Evolutionary conservation across 768 basidiomycete species (phyloP).

Genomic region (Suillus placidus): DNA sequence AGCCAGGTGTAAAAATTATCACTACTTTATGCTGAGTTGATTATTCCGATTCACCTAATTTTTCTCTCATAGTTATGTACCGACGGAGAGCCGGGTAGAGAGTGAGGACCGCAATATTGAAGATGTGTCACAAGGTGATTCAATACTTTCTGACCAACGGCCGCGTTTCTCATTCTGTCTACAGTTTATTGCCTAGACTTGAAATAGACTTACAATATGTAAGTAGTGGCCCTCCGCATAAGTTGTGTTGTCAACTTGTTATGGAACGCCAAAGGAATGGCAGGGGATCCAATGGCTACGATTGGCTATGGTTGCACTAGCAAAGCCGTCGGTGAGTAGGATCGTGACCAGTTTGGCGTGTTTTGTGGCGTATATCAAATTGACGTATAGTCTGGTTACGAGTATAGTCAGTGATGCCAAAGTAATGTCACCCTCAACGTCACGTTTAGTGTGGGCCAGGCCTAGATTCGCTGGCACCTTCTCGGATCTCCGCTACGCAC

Average conservation of each 20-base stretch:
- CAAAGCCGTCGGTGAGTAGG: background rate
- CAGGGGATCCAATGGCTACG: background rate
- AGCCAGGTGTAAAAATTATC: background rate
- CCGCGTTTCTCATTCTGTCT: background rate
- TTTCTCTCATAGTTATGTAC: background rate
- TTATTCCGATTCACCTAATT: background rate
- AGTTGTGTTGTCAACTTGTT: background rate
- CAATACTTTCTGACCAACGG: background rate
- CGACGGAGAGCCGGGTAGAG: background rate
- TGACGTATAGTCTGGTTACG: background rate
- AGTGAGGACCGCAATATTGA: background rate
- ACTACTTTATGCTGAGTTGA: background rate
- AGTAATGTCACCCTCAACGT: background rate
- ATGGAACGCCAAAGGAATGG: background rate
- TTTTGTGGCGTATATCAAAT: background rate
- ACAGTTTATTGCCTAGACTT: background rate
- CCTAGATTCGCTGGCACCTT: background rate
- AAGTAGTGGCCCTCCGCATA: background rate
- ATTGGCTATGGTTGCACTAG: background rate
- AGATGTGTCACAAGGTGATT: background rate
- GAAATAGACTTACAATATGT: background rate
- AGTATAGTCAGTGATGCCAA: background rate
- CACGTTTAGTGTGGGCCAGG: background rate
- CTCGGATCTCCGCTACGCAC: background rate
- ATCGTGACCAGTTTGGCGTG: background rate